phyloP scores from a whole-genome alignment of 1,284 basidiomycete species.

The Moesziomyces parantarcticus region DNA sequence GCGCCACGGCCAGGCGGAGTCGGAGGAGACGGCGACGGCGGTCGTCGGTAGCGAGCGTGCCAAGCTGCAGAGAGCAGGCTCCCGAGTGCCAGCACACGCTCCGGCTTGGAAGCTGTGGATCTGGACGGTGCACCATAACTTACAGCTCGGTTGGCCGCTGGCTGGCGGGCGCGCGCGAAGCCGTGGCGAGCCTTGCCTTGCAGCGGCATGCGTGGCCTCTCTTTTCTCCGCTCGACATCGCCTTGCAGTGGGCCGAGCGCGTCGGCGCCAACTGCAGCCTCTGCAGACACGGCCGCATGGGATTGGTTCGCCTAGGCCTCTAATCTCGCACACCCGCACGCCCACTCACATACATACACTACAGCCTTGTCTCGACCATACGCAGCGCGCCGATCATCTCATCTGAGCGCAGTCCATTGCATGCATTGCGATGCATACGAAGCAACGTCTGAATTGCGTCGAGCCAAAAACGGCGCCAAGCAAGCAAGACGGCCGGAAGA shows the following conservation, averaged over 20 bases:
- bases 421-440: too few relatives aligned
- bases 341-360: constrained; percentile 1
- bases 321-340: constrained; percentile 1
- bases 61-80: not conserved
- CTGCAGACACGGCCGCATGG: too few relatives aligned
- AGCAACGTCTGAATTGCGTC: too few relatives aligned
- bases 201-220: not conserved
- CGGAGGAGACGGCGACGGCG: too few relatives aligned
- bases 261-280: too few relatives aligned
- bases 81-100: not conserved
- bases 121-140: too few relatives aligned
- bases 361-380: not conserved
- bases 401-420: not conserved
- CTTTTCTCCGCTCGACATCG: not conserved
- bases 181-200: not conserved
- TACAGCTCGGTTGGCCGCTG: not conserved
- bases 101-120: too few relatives aligned
- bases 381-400: not conserved
- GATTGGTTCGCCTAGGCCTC: too few relatives aligned
- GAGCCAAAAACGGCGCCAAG: too few relatives aligned
- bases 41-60: not conserved
- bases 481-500: too few relatives aligned
- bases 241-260: not conserved
- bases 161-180: not conserved
- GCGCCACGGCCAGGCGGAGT: too few relatives aligned